phyloP scores from a whole-genome alignment of 2,329 filamentous ascomycete genomes.

The Colletotrichum sidae region DNA sequence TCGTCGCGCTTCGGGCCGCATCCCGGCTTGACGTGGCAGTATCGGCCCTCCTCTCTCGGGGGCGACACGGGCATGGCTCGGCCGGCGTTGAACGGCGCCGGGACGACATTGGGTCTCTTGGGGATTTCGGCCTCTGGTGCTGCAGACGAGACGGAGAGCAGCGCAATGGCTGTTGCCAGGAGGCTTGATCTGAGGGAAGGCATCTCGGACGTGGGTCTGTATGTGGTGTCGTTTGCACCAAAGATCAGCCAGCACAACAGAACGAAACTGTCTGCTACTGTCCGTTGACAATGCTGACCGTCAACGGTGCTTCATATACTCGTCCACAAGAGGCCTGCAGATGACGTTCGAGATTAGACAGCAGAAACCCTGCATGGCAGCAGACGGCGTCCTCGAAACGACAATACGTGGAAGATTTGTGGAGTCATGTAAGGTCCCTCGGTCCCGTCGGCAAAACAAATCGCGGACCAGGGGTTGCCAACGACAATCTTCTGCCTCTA shows the following conservation, averaged over 20 bases:
- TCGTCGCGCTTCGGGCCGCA: constrained; percentile 41
- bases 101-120: constrained; percentile 21
- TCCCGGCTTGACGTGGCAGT: constrained; percentile 35
- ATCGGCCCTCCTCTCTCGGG: constrained; percentile 25
- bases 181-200: not conserved
- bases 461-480: constrained; percentile 9
- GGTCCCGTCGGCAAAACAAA: constrained; percentile 25
- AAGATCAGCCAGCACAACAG: not conserved
- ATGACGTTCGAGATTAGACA: constrained; percentile 5
- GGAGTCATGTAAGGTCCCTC: constrained; percentile 12
- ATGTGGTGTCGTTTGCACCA: not conserved
- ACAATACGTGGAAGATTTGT: constrained; percentile 37
- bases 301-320: constrained; percentile 12
- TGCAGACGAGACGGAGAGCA: constrained; percentile 3
- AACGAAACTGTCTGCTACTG: not conserved
- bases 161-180: constrained; percentile 14
- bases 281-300: not conserved
- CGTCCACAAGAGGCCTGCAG: not conserved
- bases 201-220: constrained; percentile 7
- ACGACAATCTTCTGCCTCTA: not conserved
- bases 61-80: constrained; percentile 27
- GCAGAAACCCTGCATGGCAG: not conserved
- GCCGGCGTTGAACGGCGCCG: constrained; percentile 28
- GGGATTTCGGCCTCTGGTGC: constrained; percentile 6
- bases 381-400: not conserved